Base-by-base conservation (phyloP, 805 yeast genomes). In the Wickerhamomyces strasburgensis region DNA sequence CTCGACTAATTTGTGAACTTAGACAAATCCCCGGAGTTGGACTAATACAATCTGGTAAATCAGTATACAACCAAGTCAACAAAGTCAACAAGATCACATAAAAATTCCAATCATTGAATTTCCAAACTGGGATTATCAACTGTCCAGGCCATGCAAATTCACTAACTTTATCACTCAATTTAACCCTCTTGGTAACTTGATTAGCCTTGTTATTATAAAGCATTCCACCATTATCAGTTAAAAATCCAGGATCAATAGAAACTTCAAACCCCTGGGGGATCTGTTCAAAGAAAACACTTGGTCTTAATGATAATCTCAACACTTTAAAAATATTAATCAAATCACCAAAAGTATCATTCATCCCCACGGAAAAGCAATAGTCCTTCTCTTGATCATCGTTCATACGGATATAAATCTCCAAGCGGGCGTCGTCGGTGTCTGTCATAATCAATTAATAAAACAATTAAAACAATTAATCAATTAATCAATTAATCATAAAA, bases 21-120 rank as follows among this genome's bases (percentile, higher is more conserved):
- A 87, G 62, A 47, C 89, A 83, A 39, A 79, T 72, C 17, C 96
- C 96, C 0, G 98, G 98, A 4, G 98, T 90, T 33, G 97, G 97
- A 25, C 89, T 75, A 37, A 87, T 67, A 50, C 68, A 73, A 54
- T 87, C 96, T 2, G 98, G 98, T 57, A 93, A 70, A 64, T 93
- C 98, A 2, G 95, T 80, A 60, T 89, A 93, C 41, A 93, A 72
- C 98, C 98, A 93, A 14, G 64, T 61, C 8, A 72, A 35, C 49
- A 85, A 62, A 3, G 60, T 11, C 2, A 35, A 18, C 14, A 65
- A 35, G 4, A 64, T 39, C 47, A 68, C 64, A 45, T 60, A 70
- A 19, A 65, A 68, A n/a, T 56, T 45, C 42, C 65, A 62, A 19
- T 60, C 49, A 51, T 74, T 67, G 41, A 62, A 62, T 42, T 67